Conservation (phyloP, 139 green algal genomes). For the Deuterostichococcus epilithicus region DNA sequence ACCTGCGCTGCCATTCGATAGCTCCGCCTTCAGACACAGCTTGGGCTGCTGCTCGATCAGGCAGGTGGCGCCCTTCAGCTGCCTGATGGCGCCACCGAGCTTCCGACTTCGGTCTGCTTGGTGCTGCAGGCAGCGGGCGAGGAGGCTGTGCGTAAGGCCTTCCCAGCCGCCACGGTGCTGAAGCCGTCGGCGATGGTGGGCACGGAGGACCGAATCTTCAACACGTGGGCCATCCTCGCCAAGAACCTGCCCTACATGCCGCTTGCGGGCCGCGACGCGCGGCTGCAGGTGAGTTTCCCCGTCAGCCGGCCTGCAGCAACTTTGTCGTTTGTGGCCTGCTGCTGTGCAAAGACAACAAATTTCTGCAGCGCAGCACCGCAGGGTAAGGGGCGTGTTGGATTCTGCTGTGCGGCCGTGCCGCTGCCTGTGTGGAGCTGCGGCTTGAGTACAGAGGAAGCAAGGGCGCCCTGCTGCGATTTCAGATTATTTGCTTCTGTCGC, state of each 20-base stretch:
- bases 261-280: constrained; percentile 68
- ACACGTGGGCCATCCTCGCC: constrained; percentile 65
- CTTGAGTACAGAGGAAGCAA: too few relatives aligned
- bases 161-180: constrained; percentile 66
- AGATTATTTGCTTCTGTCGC: not conserved
- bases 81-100: not conserved
- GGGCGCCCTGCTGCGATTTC: not conserved
- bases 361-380: too few relatives aligned
- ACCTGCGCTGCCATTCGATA: not conserved
- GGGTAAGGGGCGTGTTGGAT: too few relatives aligned
- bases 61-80: not conserved
- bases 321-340: too few relatives aligned
- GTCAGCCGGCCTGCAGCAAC: too few relatives aligned
- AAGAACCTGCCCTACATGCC: constrained; percentile 61
- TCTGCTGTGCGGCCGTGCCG: too few relatives aligned
- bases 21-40: not conserved
- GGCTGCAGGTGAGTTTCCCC: constrained; percentile 29
- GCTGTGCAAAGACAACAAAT: too few relatives aligned
- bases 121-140: constrained; percentile 52
- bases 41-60: not conserved
- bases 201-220: constrained; percentile 90
- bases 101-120: not conserved
- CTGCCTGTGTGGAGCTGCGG: too few relatives aligned
- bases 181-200: constrained; percentile 78
- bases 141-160: constrained; percentile 42